A percentile compares a stretch with the other conserved stretches of the same genome.
Evolutionary conservation across 495 filamentous ascomycete genomes (phyloP).

Genomic region (Chaetomium tenue): DNA sequence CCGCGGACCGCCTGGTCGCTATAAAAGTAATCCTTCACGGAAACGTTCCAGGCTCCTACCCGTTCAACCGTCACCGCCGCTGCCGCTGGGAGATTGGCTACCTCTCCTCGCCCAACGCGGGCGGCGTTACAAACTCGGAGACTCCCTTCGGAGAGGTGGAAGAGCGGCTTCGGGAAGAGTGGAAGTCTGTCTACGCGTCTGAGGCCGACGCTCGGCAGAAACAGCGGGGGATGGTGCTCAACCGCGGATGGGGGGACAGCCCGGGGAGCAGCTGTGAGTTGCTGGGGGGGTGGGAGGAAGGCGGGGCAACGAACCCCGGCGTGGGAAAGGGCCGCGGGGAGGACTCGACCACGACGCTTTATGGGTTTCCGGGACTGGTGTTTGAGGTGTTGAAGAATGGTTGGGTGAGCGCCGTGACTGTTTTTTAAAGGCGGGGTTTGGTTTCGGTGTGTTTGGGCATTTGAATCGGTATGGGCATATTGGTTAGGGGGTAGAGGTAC

Average conservation of each 20-base stretch:
- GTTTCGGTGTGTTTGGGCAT: background rate
- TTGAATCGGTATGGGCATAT: background rate
- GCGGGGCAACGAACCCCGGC: conserved; percentile 38
- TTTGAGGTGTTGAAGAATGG: conserved; percentile 96
- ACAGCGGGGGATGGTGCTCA: conserved; percentile 81
- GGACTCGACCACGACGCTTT: conserved; percentile 80
- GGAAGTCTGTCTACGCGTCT: conserved; percentile 63
- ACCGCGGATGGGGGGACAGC: conserved; percentile 86
- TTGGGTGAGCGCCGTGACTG: conserved; percentile 82
- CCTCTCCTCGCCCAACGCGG: conserved; percentile 34
- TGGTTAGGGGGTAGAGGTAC: background rate
- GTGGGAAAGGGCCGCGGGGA: conserved; percentile 46
- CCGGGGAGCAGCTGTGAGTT: conserved; percentile 88
- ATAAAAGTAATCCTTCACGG: conserved; percentile 89
- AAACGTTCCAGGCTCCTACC: conserved; percentile 93
- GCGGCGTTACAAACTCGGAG: conserved; percentile 63
- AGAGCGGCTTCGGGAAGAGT: conserved; percentile 63
- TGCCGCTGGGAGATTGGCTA: conserved; percentile 81
- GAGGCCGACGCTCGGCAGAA: conserved; percentile 60
- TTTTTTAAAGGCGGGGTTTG: conserved; percentile 45
- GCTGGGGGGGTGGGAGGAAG: conserved; percentile 86
- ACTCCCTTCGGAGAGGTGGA: conserved; percentile 70
- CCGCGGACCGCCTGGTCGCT: conserved; percentile 66
- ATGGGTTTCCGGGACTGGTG: conserved; percentile 87
- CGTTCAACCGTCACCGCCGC: conserved; percentile 91